phyloP scores from a whole-genome alignment of 2,329 filamentous ascomycete species.

The Paecilomyces variotii region DNA sequence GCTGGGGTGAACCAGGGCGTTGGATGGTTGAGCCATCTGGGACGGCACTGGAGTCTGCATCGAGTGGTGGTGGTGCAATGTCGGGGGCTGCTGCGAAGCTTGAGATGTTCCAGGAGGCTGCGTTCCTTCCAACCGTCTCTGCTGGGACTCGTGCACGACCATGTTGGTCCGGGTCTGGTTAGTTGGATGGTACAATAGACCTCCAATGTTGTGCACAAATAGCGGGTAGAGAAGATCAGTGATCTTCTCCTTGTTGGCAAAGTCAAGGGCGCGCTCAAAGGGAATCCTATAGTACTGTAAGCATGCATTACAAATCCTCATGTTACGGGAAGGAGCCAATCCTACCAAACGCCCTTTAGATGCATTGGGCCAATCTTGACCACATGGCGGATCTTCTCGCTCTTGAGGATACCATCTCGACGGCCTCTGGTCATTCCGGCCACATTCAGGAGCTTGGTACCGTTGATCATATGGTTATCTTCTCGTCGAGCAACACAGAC shows the following conservation, averaged over 20 bases:
- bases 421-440: conserved; percentile 96
- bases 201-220: conserved; percentile 95
- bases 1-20: conserved; percentile 54
- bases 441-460: conserved; percentile 92
- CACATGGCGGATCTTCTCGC: conserved; percentile 91
- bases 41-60: conserved; percentile 54
- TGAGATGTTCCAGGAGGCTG: conserved; percentile 51
- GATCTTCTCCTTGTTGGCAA: conserved; percentile 99
- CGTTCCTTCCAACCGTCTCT: conserved; percentile 61
- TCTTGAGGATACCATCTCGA: conserved; percentile 93
- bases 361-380: conserved; percentile 99
- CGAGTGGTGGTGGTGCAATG: conserved; percentile 55
- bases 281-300: conserved; percentile 65
- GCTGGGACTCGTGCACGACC: conserved; percentile 76
- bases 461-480: conserved; percentile 99
- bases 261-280: conserved; percentile 93
- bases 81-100: conserved; percentile 56
- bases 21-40: conserved; percentile 58
- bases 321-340: background rate
- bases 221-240: conserved; percentile 90
- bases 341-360: conserved; percentile 92
- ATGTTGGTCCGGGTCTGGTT: conserved; percentile 76
- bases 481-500: conserved; percentile 93
- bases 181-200: conserved; percentile 78
- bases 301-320: background rate